Evolutionary conservation across 192 early-diverging fungal genomes (phyloP).

Genomic region (Geranomyces variabilis): DNA sequence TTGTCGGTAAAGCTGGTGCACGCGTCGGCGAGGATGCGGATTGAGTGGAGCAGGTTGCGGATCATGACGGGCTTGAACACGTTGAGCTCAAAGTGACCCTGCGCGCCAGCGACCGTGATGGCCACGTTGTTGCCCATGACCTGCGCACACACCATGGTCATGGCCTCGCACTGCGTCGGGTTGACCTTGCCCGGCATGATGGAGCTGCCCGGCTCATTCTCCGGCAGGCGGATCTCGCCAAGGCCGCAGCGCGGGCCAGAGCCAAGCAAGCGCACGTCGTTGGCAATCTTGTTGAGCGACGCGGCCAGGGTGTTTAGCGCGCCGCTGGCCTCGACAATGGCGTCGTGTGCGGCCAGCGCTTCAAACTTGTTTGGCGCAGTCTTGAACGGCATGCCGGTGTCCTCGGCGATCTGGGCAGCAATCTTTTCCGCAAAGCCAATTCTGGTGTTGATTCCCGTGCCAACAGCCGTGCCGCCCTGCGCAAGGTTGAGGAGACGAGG

Average conservation of each 20-base stretch:
- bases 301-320: conserved; percentile 93
- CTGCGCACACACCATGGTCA: conserved; percentile 99
- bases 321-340: conserved; percentile 94
- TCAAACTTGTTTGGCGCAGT: conserved; percentile 98
- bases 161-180: conserved; percentile 98
- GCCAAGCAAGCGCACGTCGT: conserved; percentile 95
- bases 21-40: conserved; percentile 85
- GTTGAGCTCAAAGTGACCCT: conserved; percentile 99
- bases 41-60: conserved; percentile 94
- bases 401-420: conserved; percentile 82
- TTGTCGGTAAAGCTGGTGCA: conserved; percentile 91
- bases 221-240: conserved; percentile 93
- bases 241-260: conserved; percentile 98
- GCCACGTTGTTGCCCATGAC: conserved; percentile 99
- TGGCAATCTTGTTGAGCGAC: conserved; percentile 98
- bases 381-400: conserved; percentile 88
- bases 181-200: conserved; percentile 99
- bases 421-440: conserved; percentile 91
- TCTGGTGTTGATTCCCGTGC: conserved; percentile 95
- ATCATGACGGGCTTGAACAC: conserved; percentile 99
- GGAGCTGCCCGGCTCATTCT: conserved; percentile 99
- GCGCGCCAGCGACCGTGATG: conserved; percentile 87
- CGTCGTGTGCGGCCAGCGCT: conserved; percentile 97
- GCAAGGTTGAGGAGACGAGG: conserved; percentile 92
- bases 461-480: conserved; percentile 96